phyloP scores from a whole-genome alignment of 257 asterid genomes.

The Salvia miltiorrhiza region DNA sequence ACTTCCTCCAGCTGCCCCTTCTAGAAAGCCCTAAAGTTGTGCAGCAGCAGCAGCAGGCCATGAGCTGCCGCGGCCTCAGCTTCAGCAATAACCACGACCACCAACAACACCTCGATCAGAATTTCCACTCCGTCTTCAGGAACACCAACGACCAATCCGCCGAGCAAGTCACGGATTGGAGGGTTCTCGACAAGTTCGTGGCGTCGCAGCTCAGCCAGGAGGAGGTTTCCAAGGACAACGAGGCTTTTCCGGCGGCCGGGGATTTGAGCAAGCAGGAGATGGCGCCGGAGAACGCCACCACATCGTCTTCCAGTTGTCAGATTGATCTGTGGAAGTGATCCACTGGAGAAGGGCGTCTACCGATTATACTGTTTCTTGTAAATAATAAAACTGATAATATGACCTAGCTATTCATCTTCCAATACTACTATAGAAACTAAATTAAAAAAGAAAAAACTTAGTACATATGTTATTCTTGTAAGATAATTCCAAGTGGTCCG shows the following conservation, averaged over 20 bases:
- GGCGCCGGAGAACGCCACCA: constrained; percentile 41
- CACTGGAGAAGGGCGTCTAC: background rate
- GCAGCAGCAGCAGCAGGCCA: constrained; percentile 27
- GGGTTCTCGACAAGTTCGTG: constrained; percentile 78
- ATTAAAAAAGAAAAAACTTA: constrained; percentile 9
- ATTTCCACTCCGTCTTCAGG: constrained; percentile 24
- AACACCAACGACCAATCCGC: constrained; percentile 18
- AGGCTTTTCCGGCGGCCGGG: constrained; percentile 24
- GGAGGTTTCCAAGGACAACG: constrained; percentile 42
- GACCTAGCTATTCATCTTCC: constrained; percentile 26
- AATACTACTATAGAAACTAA: constrained; percentile 13
- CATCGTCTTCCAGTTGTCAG: constrained; percentile 50
- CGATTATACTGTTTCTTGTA: constrained; percentile 28
- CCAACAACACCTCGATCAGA: constrained; percentile 34
- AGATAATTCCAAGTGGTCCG: constrained; percentile 14
- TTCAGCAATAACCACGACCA: constrained; percentile 23
- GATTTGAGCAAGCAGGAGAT: constrained; percentile 41
- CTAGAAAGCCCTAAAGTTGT: constrained; percentile 52
- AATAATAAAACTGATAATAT: constrained; percentile 37
- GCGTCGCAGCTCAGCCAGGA: constrained; percentile 87
- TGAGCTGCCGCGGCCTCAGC: constrained; percentile 26
- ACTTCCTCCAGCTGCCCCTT: constrained; percentile 64
- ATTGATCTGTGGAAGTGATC: constrained; percentile 58
- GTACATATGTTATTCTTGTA: constrained; percentile 19
- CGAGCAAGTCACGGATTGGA: constrained; percentile 75